Conservation (phyloP, 176 grass and related monocot genomes). For the Oryza punctata region DNA sequence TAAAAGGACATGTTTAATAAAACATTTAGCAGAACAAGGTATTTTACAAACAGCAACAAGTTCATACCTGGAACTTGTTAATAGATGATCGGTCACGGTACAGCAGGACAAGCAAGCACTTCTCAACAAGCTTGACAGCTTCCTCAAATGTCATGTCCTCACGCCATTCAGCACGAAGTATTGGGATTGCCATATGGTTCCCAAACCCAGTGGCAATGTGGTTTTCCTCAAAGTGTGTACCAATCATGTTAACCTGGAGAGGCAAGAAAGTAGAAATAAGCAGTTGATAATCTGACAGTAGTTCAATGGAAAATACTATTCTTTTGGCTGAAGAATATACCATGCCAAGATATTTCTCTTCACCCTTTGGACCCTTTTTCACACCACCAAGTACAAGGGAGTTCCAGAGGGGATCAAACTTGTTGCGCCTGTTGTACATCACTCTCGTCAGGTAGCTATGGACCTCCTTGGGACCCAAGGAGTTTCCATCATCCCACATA, state of each 20-base stretch:
- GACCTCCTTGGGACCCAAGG: slow-evolving; percentile 94
- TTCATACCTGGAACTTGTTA: slow-evolving; percentile 95
- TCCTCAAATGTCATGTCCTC: slow-evolving; percentile 97
- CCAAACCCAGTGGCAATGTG: slow-evolving; percentile 98
- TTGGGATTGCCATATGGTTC: slow-evolving; percentile 93
- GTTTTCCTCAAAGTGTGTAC: slow-evolving; percentile 96
- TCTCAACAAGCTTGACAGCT: slow-evolving; percentile 96
- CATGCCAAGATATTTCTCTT: slow-evolving; percentile 96
- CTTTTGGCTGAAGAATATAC: slow-evolving; percentile 41
- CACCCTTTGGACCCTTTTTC: slow-evolving; percentile 82
- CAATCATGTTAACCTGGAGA: slow-evolving; percentile 93
- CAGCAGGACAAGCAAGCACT: slow-evolving; percentile 91
- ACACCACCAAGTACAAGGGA: slow-evolving; percentile 92
- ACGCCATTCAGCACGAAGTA: slow-evolving; percentile 90
- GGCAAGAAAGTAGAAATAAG: slow-evolving; percentile 11
- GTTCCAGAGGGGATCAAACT: slow-evolving; percentile 98
- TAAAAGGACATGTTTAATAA: neutral
- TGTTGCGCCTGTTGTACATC: slow-evolving; percentile 97
- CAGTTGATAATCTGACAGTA: slow-evolving; percentile 15
- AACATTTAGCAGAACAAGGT: neutral
- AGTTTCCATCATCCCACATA: slow-evolving; percentile 99
- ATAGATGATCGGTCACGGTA: slow-evolving; percentile 97
- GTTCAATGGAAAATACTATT: neutral
- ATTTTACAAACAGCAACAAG: neutral
- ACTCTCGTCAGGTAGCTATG: slow-evolving; percentile 88